phyloP scores from a whole-genome alignment of 1,284 basidiomycete genomes.

The Pterulicium gracile region DNA sequence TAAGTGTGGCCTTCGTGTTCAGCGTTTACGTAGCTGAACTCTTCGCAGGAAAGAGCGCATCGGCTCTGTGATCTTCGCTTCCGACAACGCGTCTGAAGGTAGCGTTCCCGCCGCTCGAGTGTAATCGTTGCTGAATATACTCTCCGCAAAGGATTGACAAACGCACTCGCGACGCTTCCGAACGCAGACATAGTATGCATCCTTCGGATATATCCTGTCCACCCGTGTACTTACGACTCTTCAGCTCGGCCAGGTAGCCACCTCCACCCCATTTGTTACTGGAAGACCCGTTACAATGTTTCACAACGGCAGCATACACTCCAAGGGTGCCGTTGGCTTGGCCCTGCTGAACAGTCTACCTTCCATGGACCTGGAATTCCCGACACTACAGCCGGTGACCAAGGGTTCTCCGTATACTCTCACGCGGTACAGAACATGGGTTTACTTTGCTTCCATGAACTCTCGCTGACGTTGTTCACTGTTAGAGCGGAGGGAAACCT shows the following conservation, averaged over 20 bases:
- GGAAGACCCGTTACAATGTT: slow-evolving; percentile 74
- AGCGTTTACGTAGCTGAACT: neutral
- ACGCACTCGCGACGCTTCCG: slow-evolving; percentile 26
- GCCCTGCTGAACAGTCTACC: slow-evolving; percentile 30
- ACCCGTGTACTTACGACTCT: slow-evolving; percentile 5
- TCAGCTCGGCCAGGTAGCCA: slow-evolving; percentile 62
- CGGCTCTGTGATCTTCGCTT: neutral
- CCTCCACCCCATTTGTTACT: slow-evolving; percentile 81
- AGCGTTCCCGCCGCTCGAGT: neutral
- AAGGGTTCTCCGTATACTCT: slow-evolving; percentile 32
- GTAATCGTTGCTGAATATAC: slow-evolving; percentile 6
- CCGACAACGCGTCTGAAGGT: neutral
- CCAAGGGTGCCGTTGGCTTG: slow-evolving; percentile 66
- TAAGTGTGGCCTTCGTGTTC: slow-evolving; percentile 15
- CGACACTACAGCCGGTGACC: slow-evolving; percentile 44
- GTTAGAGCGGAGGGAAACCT: slow-evolving; percentile 72
- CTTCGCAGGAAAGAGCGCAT: slow-evolving; percentile 4
- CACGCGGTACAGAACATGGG: slow-evolving; percentile 32
- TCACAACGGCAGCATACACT: slow-evolving; percentile 42
- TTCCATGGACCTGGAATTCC: slow-evolving; percentile 30
- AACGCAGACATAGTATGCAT: neutral
- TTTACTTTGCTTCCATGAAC: slow-evolving; percentile 2
- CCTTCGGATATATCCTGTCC: neutral
- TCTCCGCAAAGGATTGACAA: slow-evolving; percentile 49
- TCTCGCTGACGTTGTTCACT: neutral